A percentile compares a stretch with the other conserved stretches of the same genome.
These are phyloP conservation scores for Conoideocrella luteorostrata DNA, from an alignment of 2,329 filamentous ascomycete species.

Conservation along the genomic window DNA sequence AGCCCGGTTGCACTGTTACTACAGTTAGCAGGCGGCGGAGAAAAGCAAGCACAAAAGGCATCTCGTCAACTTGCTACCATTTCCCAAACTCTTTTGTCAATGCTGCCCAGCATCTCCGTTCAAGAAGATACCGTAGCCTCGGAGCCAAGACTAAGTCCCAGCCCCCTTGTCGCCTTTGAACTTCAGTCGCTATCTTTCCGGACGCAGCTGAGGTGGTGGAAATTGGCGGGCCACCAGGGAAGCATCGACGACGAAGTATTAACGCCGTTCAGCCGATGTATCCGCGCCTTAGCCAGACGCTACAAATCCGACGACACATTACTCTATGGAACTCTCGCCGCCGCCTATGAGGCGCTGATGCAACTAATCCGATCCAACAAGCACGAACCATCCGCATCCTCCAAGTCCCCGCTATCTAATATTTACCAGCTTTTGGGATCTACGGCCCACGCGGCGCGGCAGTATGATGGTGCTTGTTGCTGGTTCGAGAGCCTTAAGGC, in stretches of 20 bases:
- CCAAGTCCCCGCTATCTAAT: slow-evolving; percentile 36
- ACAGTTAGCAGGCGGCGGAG: slow-evolving; percentile 33
- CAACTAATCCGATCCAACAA: slow-evolving; percentile 27
- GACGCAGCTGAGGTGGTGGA: slow-evolving; percentile 60
- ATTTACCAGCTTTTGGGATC: slow-evolving; percentile 49
- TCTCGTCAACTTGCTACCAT: slow-evolving; percentile 61
- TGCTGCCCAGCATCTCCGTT: slow-evolving; percentile 61
- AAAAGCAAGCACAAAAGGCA: slow-evolving; percentile 48
- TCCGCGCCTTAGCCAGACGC: slow-evolving; percentile 55
- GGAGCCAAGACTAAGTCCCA: slow-evolving; percentile 48
- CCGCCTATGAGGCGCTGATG: slow-evolving; percentile 25
- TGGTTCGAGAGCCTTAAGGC: slow-evolving; percentile 46
- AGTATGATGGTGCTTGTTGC: slow-evolving; percentile 43
- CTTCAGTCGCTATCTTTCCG: slow-evolving; percentile 59
- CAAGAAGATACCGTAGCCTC: slow-evolving; percentile 52
- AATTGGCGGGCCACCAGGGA: slow-evolving; percentile 50
- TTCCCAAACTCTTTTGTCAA: slow-evolving; percentile 56
- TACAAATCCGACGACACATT: slow-evolving; percentile 30
- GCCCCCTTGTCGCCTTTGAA: slow-evolving; percentile 51
- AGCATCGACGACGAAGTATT: slow-evolving; percentile 58
- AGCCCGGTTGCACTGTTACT: slow-evolving; percentile 55
- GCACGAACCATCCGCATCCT: slow-evolving; percentile 27
- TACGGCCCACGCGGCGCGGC: slow-evolving; percentile 38
- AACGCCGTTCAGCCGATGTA: slow-evolving; percentile 57
- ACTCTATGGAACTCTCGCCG: slow-evolving; percentile 28